Percentiles rank a stretch among this genome's conserved stretches.
Conservation (phyloP, 1,284 basidiomycete genomes). For the Ustilago hordei region DNA sequence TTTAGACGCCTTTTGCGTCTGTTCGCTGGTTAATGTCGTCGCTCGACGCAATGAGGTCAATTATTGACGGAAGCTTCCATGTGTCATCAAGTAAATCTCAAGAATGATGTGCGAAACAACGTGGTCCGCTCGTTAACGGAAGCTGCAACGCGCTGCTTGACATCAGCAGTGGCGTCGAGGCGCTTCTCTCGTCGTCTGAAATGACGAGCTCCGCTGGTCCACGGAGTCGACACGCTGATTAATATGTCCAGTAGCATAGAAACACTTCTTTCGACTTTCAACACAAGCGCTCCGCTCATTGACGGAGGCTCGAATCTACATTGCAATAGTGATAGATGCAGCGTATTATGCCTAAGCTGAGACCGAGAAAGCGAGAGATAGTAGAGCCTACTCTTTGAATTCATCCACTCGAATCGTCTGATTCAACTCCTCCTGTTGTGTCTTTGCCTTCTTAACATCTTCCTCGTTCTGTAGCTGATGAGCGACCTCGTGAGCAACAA, state of each 20-base stretch:
- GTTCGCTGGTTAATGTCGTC: not conserved
- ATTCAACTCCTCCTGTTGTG: conserved; percentile 22
- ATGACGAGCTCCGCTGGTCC: no score
- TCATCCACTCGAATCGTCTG: conserved; percentile 36
- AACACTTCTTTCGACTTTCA: no score
- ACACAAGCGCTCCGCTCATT: no score
- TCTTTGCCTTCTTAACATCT: conserved; percentile 30
- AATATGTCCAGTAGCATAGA: not conserved
- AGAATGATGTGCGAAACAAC: not conserved
- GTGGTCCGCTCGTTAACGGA: not conserved
- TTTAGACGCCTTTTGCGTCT: no score
- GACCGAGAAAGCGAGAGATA: not conserved
- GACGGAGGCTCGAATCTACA: not conserved
- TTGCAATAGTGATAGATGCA: not conserved
- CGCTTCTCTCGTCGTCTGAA: no score
- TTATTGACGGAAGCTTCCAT: no score
- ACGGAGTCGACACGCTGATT: not conserved
- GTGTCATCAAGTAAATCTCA: no score
- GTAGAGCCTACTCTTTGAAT: conserved; percentile 26
- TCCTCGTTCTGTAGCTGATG: conserved; percentile 28
- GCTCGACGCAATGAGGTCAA: not conserved
- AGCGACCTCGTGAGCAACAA: conserved; percentile 27
- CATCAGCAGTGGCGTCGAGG: no score
- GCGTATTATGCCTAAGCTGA: not conserved
- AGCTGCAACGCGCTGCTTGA: not conserved